Evolutionary conservation across 108 stramenopile genomes (phyloP).

Genomic region (Discostella pseudostelligera): DNA sequence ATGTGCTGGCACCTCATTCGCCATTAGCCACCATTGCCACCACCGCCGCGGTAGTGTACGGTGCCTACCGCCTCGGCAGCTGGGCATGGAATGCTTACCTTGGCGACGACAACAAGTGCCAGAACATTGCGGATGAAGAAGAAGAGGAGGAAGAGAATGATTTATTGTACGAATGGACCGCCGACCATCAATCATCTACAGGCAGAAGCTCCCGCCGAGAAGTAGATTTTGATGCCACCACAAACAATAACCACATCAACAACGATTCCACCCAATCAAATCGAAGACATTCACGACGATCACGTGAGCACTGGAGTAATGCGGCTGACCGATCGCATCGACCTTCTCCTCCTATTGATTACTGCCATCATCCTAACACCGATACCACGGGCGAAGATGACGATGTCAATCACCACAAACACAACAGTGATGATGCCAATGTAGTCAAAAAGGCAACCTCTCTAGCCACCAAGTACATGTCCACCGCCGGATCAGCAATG

Average conservation of each 20-base stretch:
- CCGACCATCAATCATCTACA: background rate
- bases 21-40: background rate
- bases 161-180: conserved; percentile 16
- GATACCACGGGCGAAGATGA: too few species aligned
- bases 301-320: conserved; percentile 30
- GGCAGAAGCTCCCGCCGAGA: background rate
- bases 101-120: background rate
- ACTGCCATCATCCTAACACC: conserved; percentile 9
- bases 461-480: too few species aligned
- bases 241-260: conserved; percentile 1
- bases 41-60: background rate
- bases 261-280: conserved; percentile 2
- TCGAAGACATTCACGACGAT: conserved; percentile 27
- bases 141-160: conserved; percentile 9
- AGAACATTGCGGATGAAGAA: conserved; percentile 12
- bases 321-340: conserved; percentile 20
- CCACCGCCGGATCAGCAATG: conserved; percentile 4
- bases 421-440: background rate
- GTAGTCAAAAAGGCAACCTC: background rate
- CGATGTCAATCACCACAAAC: too few species aligned
- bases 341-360: conserved; percentile 23
- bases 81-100: conserved; percentile 6
- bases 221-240: background rate
- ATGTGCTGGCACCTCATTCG: background rate
- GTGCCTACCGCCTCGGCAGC: conserved; percentile 8